Evolutionary conservation across 257 asterid genomes (phyloP).

Genomic region (Dorcoceras hygrometricum): DNA sequence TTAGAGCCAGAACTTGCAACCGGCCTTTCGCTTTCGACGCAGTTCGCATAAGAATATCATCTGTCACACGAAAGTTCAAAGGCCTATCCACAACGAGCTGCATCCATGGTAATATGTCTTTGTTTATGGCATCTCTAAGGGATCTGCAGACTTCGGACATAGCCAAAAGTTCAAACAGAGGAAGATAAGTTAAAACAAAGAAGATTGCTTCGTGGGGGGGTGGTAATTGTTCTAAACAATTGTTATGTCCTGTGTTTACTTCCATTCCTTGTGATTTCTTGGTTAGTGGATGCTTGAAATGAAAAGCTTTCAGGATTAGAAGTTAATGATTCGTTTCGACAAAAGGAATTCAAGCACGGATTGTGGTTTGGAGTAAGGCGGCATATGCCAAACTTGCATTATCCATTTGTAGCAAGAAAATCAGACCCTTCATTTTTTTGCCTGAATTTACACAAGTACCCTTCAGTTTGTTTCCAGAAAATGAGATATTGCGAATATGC

Average conservation of each 20-base stretch:
- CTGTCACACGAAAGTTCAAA: slow-evolving; percentile 39
- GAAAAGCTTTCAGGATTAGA: neutral
- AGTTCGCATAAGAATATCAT: slow-evolving; percentile 44
- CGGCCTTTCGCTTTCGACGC: slow-evolving; percentile 52
- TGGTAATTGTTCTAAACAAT: slow-evolving; percentile 19
- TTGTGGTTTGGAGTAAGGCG: slow-evolving; percentile 16
- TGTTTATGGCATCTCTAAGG: slow-evolving; percentile 49
- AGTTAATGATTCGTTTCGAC: slow-evolving; percentile 11
- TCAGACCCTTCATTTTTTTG: neutral
- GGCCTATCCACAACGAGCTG: slow-evolving; percentile 51
- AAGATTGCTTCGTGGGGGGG: slow-evolving; percentile 63
- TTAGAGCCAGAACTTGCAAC: slow-evolving; percentile 48
- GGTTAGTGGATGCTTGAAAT: neutral
- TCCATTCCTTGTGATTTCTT: slow-evolving; percentile 21
- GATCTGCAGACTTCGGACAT: slow-evolving; percentile 62
- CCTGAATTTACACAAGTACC: neutral
- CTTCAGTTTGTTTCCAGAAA: neutral
- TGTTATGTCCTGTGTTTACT: slow-evolving; percentile 12
- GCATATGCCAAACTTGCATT: neutral
- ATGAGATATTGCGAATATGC: neutral
- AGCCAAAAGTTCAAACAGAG: slow-evolving; percentile 36
- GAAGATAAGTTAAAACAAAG: slow-evolving; percentile 35
- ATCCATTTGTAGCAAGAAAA: neutral
- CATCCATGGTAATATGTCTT: slow-evolving; percentile 70
- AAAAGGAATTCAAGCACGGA: slow-evolving; percentile 51